Conservation (phyloP, 495 filamentous ascomycete species). For the Aspergillus bridgeri region DNA sequence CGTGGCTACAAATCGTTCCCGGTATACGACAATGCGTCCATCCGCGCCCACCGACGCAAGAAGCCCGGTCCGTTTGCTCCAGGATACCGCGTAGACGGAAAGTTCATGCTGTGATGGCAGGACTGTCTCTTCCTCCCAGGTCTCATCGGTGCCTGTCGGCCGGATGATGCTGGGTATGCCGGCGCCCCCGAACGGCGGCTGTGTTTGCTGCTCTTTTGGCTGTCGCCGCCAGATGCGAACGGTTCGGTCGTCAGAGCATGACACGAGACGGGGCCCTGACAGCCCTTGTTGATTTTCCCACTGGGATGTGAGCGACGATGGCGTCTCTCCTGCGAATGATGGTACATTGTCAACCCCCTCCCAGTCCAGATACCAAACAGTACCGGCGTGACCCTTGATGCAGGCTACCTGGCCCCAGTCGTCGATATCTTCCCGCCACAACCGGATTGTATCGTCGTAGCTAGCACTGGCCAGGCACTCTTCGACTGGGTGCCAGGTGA, state of each 20-base stretch:
- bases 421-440: conserved; percentile 87
- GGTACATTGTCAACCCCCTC: conserved; percentile 47
- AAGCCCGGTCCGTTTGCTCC: conserved; percentile 71
- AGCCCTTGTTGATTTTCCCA: conserved; percentile 41
- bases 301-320: conserved; percentile 21
- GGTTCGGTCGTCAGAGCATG: conserved; percentile 74
- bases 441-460: conserved; percentile 86
- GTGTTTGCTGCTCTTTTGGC: conserved; percentile 45
- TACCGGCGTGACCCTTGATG: conserved; percentile 68
- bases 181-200: conserved; percentile 26
- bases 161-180: conserved; percentile 79
- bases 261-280: conserved; percentile 64
- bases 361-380: conserved; percentile 88
- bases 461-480: conserved; percentile 79
- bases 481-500: conserved; percentile 82
- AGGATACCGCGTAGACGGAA: conserved; percentile 74
- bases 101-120: conserved; percentile 74
- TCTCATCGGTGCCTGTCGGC: conserved; percentile 64
- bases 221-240: conserved; percentile 73
- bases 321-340: not conserved
- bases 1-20: conserved; percentile 47
- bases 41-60: conserved; percentile 84
- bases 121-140: conserved; percentile 69
- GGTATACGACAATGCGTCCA: conserved; percentile 77
- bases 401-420: conserved; percentile 92